Percentiles rank a stretch among this genome's conserved stretches.
Evolutionary conservation across 768 basidiomycete species (phyloP).

Genomic region (Mycena metata): DNA sequence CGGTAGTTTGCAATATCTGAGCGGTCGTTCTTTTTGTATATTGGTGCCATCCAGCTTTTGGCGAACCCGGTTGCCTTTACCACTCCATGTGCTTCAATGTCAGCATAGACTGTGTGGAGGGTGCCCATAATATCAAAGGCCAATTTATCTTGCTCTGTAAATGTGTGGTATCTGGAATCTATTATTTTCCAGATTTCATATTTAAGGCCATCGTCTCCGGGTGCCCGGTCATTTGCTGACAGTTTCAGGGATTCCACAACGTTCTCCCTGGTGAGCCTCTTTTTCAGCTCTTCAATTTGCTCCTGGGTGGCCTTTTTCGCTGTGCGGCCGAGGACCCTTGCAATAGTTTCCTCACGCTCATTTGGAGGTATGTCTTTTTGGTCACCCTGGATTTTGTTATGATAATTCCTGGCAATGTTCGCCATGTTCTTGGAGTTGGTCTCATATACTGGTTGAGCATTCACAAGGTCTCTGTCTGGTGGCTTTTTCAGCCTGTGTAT

Average conservation of each 20-base stretch:
- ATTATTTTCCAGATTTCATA: slow-evolving; percentile 1
- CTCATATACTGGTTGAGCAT: not conserved
- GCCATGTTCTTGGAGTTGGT: not conserved
- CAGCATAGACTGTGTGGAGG: not conserved
- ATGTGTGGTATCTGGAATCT: not conserved
- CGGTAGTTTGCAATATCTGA: not conserved
- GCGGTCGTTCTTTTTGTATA: not conserved
- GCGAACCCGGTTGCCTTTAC: not conserved
- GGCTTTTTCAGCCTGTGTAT: not conserved
- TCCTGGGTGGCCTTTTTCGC: not conserved
- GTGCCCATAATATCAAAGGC: not conserved
- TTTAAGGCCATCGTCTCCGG: not conserved
- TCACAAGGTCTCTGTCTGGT: too few relatives aligned
- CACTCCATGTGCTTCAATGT: not conserved
- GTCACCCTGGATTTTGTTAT: slow-evolving; percentile 20
- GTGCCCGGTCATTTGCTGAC: not conserved
- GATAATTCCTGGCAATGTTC: not conserved
- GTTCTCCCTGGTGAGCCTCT: not conserved
- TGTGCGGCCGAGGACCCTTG: not conserved
- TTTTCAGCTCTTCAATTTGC: not conserved
- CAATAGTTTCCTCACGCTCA: too few relatives aligned
- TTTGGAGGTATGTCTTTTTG: not conserved
- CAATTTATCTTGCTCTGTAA: not conserved
- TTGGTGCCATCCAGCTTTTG: slow-evolving; percentile 6
- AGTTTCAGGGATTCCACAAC: not conserved